Evolutionary conservation across 2,329 filamentous ascomycete genomes (phyloP), one percentile per base, ranked within the genome.

Genomic region (Fusarium armeniacum): DNA sequence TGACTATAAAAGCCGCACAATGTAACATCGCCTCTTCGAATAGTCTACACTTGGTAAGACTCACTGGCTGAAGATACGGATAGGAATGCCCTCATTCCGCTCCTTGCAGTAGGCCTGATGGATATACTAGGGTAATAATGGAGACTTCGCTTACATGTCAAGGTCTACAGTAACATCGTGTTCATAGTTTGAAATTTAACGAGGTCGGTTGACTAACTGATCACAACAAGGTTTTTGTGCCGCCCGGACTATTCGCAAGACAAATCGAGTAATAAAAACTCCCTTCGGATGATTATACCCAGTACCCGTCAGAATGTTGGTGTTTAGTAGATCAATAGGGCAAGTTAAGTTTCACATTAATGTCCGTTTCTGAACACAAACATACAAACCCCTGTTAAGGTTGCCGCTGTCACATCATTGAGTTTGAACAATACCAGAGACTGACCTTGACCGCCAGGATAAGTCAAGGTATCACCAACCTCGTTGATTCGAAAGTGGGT

Each of bases 21-120:
- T 52, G 65, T 67, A 43, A 68, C 64, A 68, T 65, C 46, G 45
- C 28, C 33, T 18, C 33, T 15, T 44, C 12, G 43, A n/a, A 45
- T 26, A 28, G 26, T 15, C 46, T 52, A 20, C 28, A 51, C 36
- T 47, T 28, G 54, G 28, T 28, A 33, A 35, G n/a, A 36, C 20
- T 52, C 13, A 20, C 12, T 52, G 9, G 35, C 28, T 24, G 49
- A 52, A 20, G 20, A 16, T 41, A 26, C 15, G 49, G 20, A n/a
- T 41, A 26, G 24, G 49, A 52, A 52, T 52, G 35, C 35, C 49
- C 38, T 52, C 49, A 52, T 52, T 28, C 49, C 35, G 49, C 33
- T 35, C 24, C 11, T 30, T 28, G 52, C n/a, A 30, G 44, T 46
- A 46, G 28, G 28, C 44, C 44, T 20, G 20, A 46, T 20, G 13